Evolutionary conservation across 768 basidiomycete species (phyloP), one percentile per base, ranked within the genome.

Genomic region (Lactarius hatsudake): DNA sequence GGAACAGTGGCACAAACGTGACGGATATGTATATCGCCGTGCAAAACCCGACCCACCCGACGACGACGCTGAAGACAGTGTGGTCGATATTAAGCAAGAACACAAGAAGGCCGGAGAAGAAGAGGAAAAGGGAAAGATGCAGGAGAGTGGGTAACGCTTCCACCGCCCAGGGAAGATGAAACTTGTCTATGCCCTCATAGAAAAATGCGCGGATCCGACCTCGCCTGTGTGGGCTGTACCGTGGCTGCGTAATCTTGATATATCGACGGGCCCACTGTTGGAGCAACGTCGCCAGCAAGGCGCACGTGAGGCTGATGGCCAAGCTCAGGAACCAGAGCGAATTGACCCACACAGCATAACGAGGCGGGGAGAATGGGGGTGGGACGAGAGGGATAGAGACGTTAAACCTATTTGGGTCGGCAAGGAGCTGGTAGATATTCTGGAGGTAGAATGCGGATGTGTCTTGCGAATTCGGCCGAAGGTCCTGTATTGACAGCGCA

Each of bases 251-350:
- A 23, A 32, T 17, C 51, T 18, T n/a, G 1, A 53, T n/a, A 3
- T 36, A 32, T 38, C 32, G 63, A 18, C 34, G 34, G 20, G 57
- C 51, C 51, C 51, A 53, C 40, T 42, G 40, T 7, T 42, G 40
- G 6, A 42, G 40, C 40, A 42, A 42, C 28, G 45, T 28, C 12
- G 63, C 63, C 4, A 59, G 5, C 15, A 64, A 32, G 15, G 63
- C 63, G 5, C 63, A 58, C 17, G 34, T 36, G 2, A 59, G 32
- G 12, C 56, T 64, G 32, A 64, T 26, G 2, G 45, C 15, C 26
- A 64, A 59, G 45, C 57, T 59, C 23, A 28, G 32, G 12, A 64
- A 23, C 63, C 63, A 64, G 63, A 45, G 12, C 30, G 43, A 58
- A 42, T 58, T 63, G 26, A 2, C 10, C 51, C 23, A 42, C 17